Evolutionary conservation across 805 yeast genomes (phyloP), one percentile per base, ranked within the genome.

Genomic region (Diddensiella caesifluorescens): DNA sequence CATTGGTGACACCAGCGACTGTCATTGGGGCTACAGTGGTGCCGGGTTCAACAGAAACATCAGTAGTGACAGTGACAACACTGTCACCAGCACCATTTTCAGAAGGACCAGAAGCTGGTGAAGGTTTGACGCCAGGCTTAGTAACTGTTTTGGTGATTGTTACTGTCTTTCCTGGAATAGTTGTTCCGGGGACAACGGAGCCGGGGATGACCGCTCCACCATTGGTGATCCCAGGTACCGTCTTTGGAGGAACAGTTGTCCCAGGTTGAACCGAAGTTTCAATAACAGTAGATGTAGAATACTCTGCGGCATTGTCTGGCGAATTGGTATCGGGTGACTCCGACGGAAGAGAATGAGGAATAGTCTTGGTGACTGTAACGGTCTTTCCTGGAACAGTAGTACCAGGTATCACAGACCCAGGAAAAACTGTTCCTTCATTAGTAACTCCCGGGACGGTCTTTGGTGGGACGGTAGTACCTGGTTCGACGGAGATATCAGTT

Each of bases 391-490:
- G 32, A 13, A 29, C 32, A 33, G 45, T 42, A 2, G 49, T 39
- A n/a, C 47, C 48, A 27, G 45, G 41, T 10, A 22, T 30, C 15
- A 40, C 34, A 16, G 43, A 28, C 12, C 39, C 35, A 38, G 41
- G 35, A 5, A 20, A 13, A 10, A 22, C 39, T 27, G 39, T 36
- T 18, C 41, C 36, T 25, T 9, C 10, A 25, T 9, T 12, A 18
- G 36, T 13, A 18, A 13, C 15, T n/a, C 45, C 45, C 7, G 18
- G 38, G 31, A 37, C 21, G 10, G 42, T 32, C 6, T 23, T 29
- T n/a, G 41, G 42, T 20, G 42, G 7, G n/a, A 2, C 22, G 5
- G 44, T 41, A 9, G 44, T 29, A 29, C 21, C 35, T 13, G 19
- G 22, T n/a, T n/a, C n/a, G n/a, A n/a, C n/a, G n/a, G n/a, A n/a